Base-by-base conservation (phyloP, 1,284 basidiomycete species). In the Takashimella tepidaria region DNA sequence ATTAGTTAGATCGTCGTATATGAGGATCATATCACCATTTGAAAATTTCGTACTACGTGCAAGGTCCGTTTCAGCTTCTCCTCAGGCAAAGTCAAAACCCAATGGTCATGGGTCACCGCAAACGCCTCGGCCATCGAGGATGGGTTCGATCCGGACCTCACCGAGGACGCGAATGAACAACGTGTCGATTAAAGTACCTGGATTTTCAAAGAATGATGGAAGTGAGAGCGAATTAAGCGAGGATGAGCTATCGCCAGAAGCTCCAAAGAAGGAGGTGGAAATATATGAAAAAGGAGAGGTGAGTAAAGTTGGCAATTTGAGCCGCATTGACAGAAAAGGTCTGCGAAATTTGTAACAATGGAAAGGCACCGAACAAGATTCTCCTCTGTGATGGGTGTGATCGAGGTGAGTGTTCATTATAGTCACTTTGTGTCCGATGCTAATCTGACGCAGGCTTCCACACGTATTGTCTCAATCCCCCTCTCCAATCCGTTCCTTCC, bases 381-480 rank as follows among this genome's bases (percentile, higher is more conserved):
- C 79, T 99, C 22, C 81, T 98, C 0, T 99, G 96, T 74, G 93
- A 97, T 74, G 92, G 91, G 22, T 98, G 96, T 77, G 93, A 98
- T 76, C 87, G 89, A 68, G 92, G 90, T 90, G 70, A 65, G 83
- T 78, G 24, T 40, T n/a, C 16, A 50, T 12, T 22, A 45, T n/a
- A 13, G 16, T 16, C n/a, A 16, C 24, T n/a, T n/a, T n/a, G n/a
- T n/a, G n/a, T n/a, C n/a, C n/a, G n/a, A n/a, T n/a, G n/a, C n/a
- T 27, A 21, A 5, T 23, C 47, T 55, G 19, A 48, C 25, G 8
- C 64, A 92, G 89, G 92, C 23, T 98, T 91, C 77, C 96, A 99
- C 76, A 93, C 89, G 77, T 91, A 89, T 73, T 98, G 96, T 72
- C 85, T 98, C 53, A 87, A 92, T 65, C 95, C 96, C 3, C 92